Conservation (phyloP, 2,329 filamentous ascomycete genomes). For the Aspergillus aculeatus region DNA sequence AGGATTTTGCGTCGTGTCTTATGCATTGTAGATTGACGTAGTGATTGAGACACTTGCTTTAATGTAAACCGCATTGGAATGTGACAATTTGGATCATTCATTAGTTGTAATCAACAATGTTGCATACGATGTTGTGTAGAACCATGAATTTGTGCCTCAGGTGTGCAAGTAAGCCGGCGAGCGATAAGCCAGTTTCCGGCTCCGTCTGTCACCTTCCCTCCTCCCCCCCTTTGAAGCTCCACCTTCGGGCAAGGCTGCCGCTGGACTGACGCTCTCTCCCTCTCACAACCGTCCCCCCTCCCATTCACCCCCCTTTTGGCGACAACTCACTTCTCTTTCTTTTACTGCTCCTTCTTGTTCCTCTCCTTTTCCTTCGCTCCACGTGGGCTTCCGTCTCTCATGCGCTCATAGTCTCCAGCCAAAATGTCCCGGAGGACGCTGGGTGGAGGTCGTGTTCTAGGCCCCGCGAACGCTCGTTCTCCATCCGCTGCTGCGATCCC, state of each 20-base stretch:
- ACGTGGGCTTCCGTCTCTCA: slow-evolving; percentile 29
- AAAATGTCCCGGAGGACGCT: slow-evolving; percentile 80
- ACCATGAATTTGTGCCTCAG: slow-evolving; percentile 11
- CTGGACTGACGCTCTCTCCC: neutral
- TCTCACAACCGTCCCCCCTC: neutral
- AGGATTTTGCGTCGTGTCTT: neutral
- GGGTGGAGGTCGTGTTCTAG: slow-evolving; percentile 87
- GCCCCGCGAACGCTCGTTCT: slow-evolving; percentile 78
- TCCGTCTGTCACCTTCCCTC: slow-evolving; percentile 2
- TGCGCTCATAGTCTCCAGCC: slow-evolving; percentile 36
- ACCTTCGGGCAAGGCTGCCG: slow-evolving; percentile 6
- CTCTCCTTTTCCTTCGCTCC: slow-evolving; percentile 6
- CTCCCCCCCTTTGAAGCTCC: slow-evolving; percentile 5
- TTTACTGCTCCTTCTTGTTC: slow-evolving; percentile 1
- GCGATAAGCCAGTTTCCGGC: slow-evolving; percentile 15
- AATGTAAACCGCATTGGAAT: neutral
- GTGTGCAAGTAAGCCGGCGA: slow-evolving; percentile 6
- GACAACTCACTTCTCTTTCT: neutral
- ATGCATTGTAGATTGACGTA: neutral
- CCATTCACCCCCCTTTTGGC: neutral
- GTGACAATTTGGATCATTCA: neutral
- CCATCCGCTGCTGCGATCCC: slow-evolving; percentile 55
- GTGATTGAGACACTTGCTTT: too few relatives aligned
- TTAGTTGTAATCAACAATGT: too few relatives aligned
- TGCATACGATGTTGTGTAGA: neutral